Evolutionary conservation across 768 basidiomycete genomes (phyloP).

Genomic region (Mycena haematopus): DNA sequence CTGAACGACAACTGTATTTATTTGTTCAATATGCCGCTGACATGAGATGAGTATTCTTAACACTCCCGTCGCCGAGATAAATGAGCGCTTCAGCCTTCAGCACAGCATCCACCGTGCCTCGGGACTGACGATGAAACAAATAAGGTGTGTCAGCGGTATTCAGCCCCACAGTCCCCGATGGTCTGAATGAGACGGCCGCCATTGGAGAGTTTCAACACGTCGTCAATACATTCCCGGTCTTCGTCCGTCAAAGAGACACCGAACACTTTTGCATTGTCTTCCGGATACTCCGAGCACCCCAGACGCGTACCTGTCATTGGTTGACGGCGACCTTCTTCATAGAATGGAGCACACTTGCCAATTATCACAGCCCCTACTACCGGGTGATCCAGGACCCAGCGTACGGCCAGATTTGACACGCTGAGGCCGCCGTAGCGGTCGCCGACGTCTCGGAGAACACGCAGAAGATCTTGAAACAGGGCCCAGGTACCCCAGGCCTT

Average conservation of each 20-base stretch:
- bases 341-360: constrained; percentile 48
- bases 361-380: constrained; percentile 84
- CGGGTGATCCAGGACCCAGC: constrained; percentile 82
- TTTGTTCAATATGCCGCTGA: neutral
- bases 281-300: constrained; percentile 74
- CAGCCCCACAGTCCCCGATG: constrained; percentile 85
- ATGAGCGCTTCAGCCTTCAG: no score
- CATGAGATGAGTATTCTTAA: neutral
- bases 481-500: constrained; percentile 81
- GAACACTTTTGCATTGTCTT: constrained; percentile 70
- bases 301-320: constrained; percentile 63
- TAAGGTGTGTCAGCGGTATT: constrained; percentile 60
- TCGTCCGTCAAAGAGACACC: constrained; percentile 58
- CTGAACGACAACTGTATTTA: neutral
- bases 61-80: no score
- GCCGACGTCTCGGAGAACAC: constrained; percentile 65
- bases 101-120: no score
- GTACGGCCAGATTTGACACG: constrained; percentile 80
- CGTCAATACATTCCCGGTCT: constrained; percentile 67
- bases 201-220: constrained; percentile 63
- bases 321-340: neutral
- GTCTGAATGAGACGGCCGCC: constrained; percentile 62
- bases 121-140: no score
- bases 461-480: constrained; percentile 73
- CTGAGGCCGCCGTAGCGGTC: constrained; percentile 69